A percentile compares a stretch with the other conserved stretches of the same genome.
These are phyloP conservation scores for Mycena pura DNA, from an alignment of 768 basidiomycete species.

Conservation along the genomic window DNA sequence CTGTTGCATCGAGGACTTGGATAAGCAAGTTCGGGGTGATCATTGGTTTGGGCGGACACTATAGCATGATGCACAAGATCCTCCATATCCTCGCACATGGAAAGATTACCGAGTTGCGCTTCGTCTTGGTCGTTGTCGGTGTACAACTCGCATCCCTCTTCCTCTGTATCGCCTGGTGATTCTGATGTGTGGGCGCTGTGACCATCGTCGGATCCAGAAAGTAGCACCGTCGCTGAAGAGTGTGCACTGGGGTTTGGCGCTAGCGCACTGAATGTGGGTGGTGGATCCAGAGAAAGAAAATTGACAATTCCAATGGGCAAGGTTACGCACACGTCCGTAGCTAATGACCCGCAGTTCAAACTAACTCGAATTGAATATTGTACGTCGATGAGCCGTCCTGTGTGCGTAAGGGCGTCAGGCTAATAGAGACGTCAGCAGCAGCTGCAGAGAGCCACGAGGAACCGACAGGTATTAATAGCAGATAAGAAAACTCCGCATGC, in stretches of 20 bases:
- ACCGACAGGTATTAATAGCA: slow-evolving; percentile 77
- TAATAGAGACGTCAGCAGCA: slow-evolving; percentile 36
- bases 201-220: not conserved
- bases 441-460: not conserved
- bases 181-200: not conserved
- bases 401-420: slow-evolving; percentile 74
- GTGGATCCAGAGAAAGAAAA: slow-evolving; percentile 87
- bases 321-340: slow-evolving; percentile 70
- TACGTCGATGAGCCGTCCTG: slow-evolving; percentile 76
- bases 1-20: not conserved
- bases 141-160: slow-evolving; percentile 3
- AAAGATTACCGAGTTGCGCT: slow-evolving; percentile 30
- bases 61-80: slow-evolving; percentile 44
- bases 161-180: not conserved
- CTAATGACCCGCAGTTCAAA: slow-evolving; percentile 62
- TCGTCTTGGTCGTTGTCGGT: not conserved
- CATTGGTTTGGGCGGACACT: slow-evolving; percentile 35
- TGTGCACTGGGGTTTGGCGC: not conserved
- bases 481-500: slow-evolving; percentile 68
- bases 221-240: not conserved
- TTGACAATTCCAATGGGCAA: slow-evolving; percentile 82
- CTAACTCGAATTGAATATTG: slow-evolving; percentile 74
- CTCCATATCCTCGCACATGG: slow-evolving; percentile 42
- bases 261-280: slow-evolving; percentile 45
- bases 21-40: not conserved